Evolutionary conservation across 2,329 filamentous ascomycete genomes (phyloP), one percentile per base, ranked within the genome.

Genomic region (Trichoderma brevicompactum): DNA sequence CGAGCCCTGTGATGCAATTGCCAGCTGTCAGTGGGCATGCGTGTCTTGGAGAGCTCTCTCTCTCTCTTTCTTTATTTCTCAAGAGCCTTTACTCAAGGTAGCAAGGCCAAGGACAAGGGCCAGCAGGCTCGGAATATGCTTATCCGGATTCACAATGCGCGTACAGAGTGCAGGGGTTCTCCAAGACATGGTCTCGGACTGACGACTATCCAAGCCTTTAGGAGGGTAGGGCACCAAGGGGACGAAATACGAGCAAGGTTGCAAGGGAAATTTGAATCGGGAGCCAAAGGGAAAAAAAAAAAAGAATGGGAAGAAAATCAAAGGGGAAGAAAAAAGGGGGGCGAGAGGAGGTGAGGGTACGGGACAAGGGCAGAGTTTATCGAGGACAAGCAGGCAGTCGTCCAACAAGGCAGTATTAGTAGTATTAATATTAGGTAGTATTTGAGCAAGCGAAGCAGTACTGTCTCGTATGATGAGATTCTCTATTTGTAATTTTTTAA

Each of bases 21-120:
- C 58, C 64, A 66, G 65, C 61, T 64, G 61, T 64, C 65, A 60
- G 65, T 65, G 61, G 62, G 50, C 61, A 50, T 38, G 41, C 53
- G 41, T 65, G 65, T 60, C 61, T 65, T 44, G 43, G 52, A 43
- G 49, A 23, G 34, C 40, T 23, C 34, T 28, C 41, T 23, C 17
- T 23, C 52, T 28, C 23, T n/a, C 23, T 28, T 5, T 28, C 23
- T 28, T 5, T 5, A 28, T 28, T 5, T 28, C 23, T 28, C 23
- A 3, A 2, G 23, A 28, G 17, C 15, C 12, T 2, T 17, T 28
- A 8, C 8, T n/a, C 1, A 5, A 8, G n/a, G n/a, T 15, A 41
- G 23, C n/a, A n/a, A 54, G 32, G 17, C 41, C 34, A 36, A 46
- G 54, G 23, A 5, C 23, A 2, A 5, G 23, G 2, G 23, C 19